phyloP scores from a whole-genome alignment of 805 yeast genomes.

The Teunomyces gatunensis region DNA sequence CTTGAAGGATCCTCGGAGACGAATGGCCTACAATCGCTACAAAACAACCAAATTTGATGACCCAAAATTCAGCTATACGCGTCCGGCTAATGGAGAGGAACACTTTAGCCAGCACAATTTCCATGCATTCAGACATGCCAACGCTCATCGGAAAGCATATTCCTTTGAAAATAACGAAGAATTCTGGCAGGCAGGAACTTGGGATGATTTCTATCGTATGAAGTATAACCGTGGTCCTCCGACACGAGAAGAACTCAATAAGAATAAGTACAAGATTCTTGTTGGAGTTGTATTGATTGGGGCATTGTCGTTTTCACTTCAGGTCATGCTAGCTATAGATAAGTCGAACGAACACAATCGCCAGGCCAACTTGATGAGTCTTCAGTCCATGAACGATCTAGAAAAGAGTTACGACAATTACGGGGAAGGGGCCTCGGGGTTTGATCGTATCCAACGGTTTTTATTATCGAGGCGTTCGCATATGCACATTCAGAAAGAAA shows the following conservation, averaged over 20 bases:
- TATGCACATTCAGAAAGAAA: conserved; percentile 7
- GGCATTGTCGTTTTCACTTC: conserved; percentile 37
- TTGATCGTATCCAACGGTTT: conserved; percentile 33
- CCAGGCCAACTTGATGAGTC: conserved; percentile 23
- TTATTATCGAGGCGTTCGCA: conserved; percentile 31
- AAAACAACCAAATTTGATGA: conserved; percentile 18
- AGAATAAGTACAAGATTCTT: conserved; percentile 42
- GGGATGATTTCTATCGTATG: conserved; percentile 60
- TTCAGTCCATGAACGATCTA: conserved; percentile 29
- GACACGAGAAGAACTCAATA: conserved; percentile 38
- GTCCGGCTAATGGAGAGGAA: conserved; percentile 3
- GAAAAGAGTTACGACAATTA: conserved; percentile 23
- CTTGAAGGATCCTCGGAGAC: conserved; percentile 49
- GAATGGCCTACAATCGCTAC: conserved; percentile 28
- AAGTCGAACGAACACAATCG: conserved; percentile 31
- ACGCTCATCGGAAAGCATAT: conserved; percentile 34
- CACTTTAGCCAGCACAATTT: conserved; percentile 16
- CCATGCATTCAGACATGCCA: conserved; percentile 37
- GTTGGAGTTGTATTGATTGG: conserved; percentile 38
- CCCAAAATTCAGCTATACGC: conserved; percentile 7
- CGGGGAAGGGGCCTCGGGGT: conserved; percentile 25
- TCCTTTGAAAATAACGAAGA: conserved; percentile 34
- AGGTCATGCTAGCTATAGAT: conserved; percentile 39
- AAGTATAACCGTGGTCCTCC: conserved; percentile 36
- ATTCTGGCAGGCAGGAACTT: conserved; percentile 61